Conservation (phyloP, 495 filamentous ascomycete species). For the Trichoderma reesei region DNA sequence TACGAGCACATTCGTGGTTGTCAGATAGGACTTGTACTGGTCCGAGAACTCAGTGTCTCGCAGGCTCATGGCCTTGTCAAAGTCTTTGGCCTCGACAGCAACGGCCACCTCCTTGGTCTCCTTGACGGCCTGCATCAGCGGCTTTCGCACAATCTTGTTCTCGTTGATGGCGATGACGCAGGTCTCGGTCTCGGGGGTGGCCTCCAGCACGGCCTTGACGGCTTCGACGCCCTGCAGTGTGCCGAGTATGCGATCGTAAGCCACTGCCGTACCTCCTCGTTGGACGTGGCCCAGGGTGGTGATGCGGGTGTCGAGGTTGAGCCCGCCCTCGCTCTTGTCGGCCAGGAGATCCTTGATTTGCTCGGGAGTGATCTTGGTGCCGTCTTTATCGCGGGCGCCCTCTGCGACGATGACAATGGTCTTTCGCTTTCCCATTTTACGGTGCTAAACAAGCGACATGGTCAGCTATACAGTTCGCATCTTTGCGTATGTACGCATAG, state of each 20-base stretch:
- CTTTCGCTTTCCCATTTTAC: conserved; percentile 83
- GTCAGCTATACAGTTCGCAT: too few species aligned
- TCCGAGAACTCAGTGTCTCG: conserved; percentile 92
- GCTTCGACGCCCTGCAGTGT: conserved; percentile 95
- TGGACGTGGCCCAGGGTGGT: conserved; percentile 96
- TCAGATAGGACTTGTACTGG: conserved; percentile 80
- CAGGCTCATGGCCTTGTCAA: conserved; percentile 72
- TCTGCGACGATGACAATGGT: conserved; percentile 98
- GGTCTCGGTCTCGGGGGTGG: conserved; percentile 78
- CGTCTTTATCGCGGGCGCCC: conserved; percentile 77
- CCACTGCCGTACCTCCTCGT: conserved; percentile 80
- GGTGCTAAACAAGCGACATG: too few species aligned
- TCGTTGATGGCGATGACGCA: conserved; percentile 93
- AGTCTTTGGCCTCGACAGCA: conserved; percentile 73
- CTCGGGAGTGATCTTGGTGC: conserved; percentile 70
- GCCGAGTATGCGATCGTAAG: conserved; percentile 88
- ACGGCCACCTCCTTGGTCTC: conserved; percentile 73
- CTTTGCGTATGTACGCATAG: too few species aligned
- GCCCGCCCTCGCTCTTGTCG: conserved; percentile 41
- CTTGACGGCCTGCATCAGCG: conserved; percentile 78
- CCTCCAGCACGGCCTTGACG: conserved; percentile 90
- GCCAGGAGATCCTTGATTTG: conserved; percentile 84
- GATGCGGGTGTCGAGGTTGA: conserved; percentile 82
- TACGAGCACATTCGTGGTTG: conserved; percentile 58
- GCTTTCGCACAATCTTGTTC: conserved; percentile 91